phyloP scores from a whole-genome alignment of 192 early-diverging fungal genomes.

The Linnemannia schmuckeri region DNA sequence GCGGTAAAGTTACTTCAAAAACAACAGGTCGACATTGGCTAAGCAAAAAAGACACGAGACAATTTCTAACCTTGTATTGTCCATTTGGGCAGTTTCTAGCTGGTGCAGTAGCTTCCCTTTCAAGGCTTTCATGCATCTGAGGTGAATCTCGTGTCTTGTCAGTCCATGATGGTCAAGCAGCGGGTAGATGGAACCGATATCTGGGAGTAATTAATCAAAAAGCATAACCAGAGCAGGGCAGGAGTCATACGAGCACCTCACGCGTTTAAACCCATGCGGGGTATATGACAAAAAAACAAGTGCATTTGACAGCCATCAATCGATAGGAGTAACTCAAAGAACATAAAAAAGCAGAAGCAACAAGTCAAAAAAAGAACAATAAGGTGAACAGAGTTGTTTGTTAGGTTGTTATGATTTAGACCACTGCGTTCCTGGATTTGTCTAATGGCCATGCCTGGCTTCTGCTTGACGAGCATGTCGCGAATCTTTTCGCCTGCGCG shows the following conservation, averaged over 20 bases:
- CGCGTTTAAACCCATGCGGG: conserved; percentile 33
- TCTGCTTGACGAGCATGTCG: conserved; percentile 55
- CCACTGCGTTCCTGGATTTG: conserved; percentile 43
- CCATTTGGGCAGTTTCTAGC: conserved; percentile 54
- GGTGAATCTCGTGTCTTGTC: conserved; percentile 61
- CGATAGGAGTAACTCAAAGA: neutral
- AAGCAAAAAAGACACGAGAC: neutral
- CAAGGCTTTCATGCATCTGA: conserved; percentile 60
- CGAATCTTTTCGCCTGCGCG: conserved; percentile 55
- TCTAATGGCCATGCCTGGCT: conserved; percentile 31
- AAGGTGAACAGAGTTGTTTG: neutral
- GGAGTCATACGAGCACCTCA: conserved; percentile 52
- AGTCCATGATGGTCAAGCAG: conserved; percentile 64
- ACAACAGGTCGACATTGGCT: neutral
- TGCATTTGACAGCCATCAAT: neutral
- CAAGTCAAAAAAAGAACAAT: neutral
- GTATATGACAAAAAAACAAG: conserved; percentile 4
- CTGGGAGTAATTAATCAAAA: conserved; percentile 45
- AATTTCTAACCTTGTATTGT: conserved; percentile 30
- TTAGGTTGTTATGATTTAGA: conserved; percentile 51
- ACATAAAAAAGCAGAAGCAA: neutral
- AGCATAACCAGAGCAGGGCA: neutral
- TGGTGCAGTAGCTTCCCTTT: conserved; percentile 59
- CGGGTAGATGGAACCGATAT: conserved; percentile 62
- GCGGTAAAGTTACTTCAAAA: neutral